phyloP scores from a whole-genome alignment of 2,329 filamentous ascomycete genomes.

The Elsinoe fawcettii region DNA sequence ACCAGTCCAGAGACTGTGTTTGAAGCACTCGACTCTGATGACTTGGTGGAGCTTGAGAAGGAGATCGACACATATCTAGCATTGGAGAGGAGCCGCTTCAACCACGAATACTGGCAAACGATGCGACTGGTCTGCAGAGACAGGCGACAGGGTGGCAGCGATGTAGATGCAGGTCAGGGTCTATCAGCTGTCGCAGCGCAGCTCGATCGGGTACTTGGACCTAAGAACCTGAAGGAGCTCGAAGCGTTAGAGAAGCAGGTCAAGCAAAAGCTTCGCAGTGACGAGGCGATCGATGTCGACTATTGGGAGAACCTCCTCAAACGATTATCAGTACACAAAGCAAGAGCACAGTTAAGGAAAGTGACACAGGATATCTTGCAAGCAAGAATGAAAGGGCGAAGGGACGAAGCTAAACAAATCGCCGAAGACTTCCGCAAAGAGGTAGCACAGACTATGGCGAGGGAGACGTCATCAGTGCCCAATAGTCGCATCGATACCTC shows the following conservation, averaged over 20 bases:
- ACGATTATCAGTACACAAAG: conserved; percentile 83
- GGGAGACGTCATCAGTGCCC: background rate
- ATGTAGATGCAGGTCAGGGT: conserved; percentile 56
- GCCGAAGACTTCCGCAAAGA: conserved; percentile 41
- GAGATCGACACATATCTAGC: conserved; percentile 75
- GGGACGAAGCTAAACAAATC: conserved; percentile 59
- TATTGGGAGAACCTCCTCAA: conserved; percentile 93
- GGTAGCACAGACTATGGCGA: background rate
- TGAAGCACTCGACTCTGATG: conserved; percentile 57
- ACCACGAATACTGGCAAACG: conserved; percentile 84
- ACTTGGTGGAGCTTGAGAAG: conserved; percentile 68
- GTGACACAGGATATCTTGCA: conserved; percentile 70
- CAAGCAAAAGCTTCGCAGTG: conserved; percentile 71
- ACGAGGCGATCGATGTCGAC: conserved; percentile 90
- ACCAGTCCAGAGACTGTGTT: conserved; percentile 76
- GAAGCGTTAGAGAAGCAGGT: conserved; percentile 82
- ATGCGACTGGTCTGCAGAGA: conserved; percentile 79
- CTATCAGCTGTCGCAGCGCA: conserved; percentile 77
- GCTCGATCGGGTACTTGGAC: conserved; percentile 76
- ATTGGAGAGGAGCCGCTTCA: conserved; percentile 69
- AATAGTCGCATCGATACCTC: background rate
- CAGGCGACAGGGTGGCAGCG: conserved; percentile 58
- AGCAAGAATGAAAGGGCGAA: conserved; percentile 58
- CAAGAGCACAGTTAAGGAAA: conserved; percentile 71
- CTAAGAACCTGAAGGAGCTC: conserved; percentile 82